phyloP scores from a whole-genome alignment of 1,284 basidiomycete genomes.

The Leccinum angustisporum region DNA sequence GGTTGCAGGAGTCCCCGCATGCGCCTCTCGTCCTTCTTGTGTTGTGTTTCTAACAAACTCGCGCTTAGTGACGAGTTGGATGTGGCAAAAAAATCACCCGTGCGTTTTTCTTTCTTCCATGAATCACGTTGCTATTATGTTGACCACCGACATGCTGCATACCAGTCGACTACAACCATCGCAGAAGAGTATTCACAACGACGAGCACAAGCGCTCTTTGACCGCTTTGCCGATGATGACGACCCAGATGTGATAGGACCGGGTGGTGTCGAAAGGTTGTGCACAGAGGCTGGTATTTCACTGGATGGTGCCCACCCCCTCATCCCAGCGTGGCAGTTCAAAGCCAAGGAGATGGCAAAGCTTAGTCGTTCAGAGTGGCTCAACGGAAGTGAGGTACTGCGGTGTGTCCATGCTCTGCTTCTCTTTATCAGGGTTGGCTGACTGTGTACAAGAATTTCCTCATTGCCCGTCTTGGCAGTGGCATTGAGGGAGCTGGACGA shows the following conservation, averaged over 20 bases:
- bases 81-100: conserved; percentile 23
- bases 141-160: conserved; percentile 3
- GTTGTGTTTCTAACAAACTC: conserved; percentile 51
- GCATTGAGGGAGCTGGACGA: conserved; percentile 62
- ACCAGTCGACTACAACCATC: conserved; percentile 20
- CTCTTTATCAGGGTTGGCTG: conserved; percentile 3
- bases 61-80: conserved; percentile 47
- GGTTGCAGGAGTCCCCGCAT: too few relatives aligned
- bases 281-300: conserved; percentile 60
- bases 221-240: conserved; percentile 60
- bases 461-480: conserved; percentile 46
- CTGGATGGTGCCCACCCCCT: conserved; percentile 70
- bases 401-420: conserved; percentile 42
- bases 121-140: not conserved
- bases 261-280: conserved; percentile 66
- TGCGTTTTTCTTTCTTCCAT: conserved; percentile 14
- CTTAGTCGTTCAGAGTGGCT: conserved; percentile 66
- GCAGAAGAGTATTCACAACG: conserved; percentile 50
- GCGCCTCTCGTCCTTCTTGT: conserved; percentile 48
- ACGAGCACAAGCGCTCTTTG: conserved; percentile 57
- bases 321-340: conserved; percentile 70
- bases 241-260: conserved; percentile 58
- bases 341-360: conserved; percentile 67
- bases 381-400: conserved; percentile 53
- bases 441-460: conserved; percentile 52